Conservation (phyloP, 2,329 filamentous ascomycete species). For the Dryadomyces sulphureus region DNA sequence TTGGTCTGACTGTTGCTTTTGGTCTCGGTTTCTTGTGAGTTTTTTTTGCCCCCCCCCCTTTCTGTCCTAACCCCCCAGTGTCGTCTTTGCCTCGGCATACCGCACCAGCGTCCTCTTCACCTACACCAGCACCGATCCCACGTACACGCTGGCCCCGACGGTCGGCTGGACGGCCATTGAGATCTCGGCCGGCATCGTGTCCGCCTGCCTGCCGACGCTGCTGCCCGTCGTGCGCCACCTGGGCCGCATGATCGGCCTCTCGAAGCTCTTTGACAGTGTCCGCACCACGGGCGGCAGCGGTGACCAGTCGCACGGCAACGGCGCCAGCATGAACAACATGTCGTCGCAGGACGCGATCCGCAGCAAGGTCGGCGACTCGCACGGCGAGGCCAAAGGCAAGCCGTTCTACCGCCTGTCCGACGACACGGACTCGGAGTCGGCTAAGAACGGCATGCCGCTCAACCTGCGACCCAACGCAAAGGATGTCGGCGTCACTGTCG, state of each 20-base stretch:
- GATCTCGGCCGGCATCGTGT: slow-evolving; percentile 33
- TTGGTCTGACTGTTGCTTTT: slow-evolving; percentile 28
- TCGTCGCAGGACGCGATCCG: background rate
- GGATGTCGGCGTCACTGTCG: background rate
- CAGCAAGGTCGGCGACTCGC: background rate
- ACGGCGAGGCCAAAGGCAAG: background rate
- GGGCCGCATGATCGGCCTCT: background rate
- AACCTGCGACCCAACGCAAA: background rate
- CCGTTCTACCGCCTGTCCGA: background rate
- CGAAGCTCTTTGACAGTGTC: background rate
- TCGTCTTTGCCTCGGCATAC: slow-evolving; percentile 32
- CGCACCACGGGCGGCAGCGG: background rate
- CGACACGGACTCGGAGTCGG: background rate
- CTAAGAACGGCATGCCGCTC: background rate
- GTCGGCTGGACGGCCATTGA: slow-evolving; percentile 34
- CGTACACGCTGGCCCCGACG: slow-evolving; percentile 30
- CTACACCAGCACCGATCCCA: slow-evolving; percentile 23
- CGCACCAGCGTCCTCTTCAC: slow-evolving; percentile 31
- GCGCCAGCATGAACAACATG: background rate
- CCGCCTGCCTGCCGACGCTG: slow-evolving; percentile 37
- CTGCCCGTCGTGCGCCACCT: slow-evolving; percentile 23
- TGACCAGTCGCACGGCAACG: background rate
- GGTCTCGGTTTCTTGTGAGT: slow-evolving; percentile 28
- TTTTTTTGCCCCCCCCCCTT: background rate
- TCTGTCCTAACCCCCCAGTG: slow-evolving; percentile 10